Evolutionary conservation across 257 asterid species (phyloP).

Genomic region (Penstemon barbatus): DNA sequence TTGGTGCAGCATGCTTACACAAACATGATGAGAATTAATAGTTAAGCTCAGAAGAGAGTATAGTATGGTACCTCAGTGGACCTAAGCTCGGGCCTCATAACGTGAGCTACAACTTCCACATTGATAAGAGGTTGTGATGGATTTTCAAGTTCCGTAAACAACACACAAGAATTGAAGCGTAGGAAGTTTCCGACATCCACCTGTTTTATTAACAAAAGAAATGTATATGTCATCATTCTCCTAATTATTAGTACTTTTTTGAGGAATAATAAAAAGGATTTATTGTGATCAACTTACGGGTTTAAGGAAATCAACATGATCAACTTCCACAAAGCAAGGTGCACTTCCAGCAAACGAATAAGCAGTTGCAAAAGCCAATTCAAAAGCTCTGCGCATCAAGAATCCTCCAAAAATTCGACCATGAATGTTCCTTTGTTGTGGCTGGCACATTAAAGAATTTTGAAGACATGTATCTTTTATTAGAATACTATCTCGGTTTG

Average conservation of each 20-base stretch:
- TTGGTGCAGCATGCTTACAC: neutral
- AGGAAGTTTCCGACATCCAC: constrained; percentile 96
- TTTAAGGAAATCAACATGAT: constrained; percentile 85
- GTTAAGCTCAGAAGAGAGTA: neutral
- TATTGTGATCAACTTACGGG: constrained; percentile 58
- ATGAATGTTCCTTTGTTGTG: constrained; percentile 88
- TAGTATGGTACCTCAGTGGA: constrained; percentile 68
- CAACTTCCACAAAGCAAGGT: constrained; percentile 85
- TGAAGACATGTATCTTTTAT: constrained; percentile 80
- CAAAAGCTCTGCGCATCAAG: constrained; percentile 89
- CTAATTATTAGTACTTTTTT: too few species aligned
- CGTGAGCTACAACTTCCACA: constrained; percentile 93
- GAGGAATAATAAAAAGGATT: too few species aligned
- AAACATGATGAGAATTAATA: neutral
- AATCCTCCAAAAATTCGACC: constrained; percentile 97
- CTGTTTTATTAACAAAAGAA: constrained; percentile 42
- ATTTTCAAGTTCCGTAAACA: constrained; percentile 75
- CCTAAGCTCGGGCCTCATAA: constrained; percentile 77
- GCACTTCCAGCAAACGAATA: constrained; percentile 79
- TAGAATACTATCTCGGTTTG: constrained; percentile 82
- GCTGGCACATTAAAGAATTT: constrained; percentile 88
- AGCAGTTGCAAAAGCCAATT: constrained; percentile 81
- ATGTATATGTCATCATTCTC: neutral
- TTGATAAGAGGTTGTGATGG: constrained; percentile 64
- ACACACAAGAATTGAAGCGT: constrained; percentile 80